phyloP scores from a whole-genome alignment of 192 early-diverging fungal species.

The Entrophospora sp. region DNA sequence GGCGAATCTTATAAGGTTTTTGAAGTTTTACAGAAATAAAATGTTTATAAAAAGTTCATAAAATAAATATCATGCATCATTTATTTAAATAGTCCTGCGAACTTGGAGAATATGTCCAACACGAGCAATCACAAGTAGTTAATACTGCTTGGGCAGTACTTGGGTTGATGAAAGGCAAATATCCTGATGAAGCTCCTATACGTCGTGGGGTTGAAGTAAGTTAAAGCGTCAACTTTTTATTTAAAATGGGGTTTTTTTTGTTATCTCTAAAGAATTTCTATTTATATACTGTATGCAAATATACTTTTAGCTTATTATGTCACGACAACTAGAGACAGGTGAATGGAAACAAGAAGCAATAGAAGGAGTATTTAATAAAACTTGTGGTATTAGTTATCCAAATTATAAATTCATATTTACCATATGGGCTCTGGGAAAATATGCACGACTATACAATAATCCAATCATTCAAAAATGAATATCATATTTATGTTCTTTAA shows the following conservation, averaged over 20 bases:
- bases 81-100: constrained; percentile 55
- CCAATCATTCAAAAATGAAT: background rate
- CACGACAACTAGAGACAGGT: constrained; percentile 79
- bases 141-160: constrained; percentile 85
- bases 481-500: background rate
- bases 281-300: background rate
- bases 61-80: no score
- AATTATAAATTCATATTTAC: constrained; percentile 93
- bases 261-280: no score
- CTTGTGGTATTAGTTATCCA: constrained; percentile 76
- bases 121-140: constrained; percentile 79
- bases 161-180: constrained; percentile 83
- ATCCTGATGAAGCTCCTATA: constrained; percentile 61
- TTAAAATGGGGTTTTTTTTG: no score
- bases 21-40: no score
- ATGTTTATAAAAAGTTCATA: no score
- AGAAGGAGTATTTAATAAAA: constrained; percentile 97
- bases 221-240: no score
- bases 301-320: constrained; percentile 60
- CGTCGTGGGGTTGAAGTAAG: constrained; percentile 52
- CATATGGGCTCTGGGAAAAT: constrained; percentile 85
- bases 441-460: constrained; percentile 64
- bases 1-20: constrained; percentile 91
- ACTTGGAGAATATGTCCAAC: constrained; percentile 48
- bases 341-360: constrained; percentile 96